Evolutionary conservation across 768 basidiomycete species (phyloP).

Genomic region (Lactarius evosmus): DNA sequence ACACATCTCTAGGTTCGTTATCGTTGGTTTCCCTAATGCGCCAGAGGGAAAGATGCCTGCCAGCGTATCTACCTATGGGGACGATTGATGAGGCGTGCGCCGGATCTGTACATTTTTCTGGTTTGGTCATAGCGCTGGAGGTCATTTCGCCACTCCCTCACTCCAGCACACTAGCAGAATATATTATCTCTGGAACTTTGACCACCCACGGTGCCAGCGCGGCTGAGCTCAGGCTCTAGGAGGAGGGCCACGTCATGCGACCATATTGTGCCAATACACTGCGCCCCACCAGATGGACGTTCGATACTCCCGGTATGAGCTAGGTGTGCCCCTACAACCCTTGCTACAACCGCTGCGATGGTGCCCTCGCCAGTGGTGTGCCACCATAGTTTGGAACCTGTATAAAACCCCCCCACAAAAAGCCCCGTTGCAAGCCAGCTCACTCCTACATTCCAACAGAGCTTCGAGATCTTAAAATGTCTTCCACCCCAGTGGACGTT

Average conservation of each 20-base stretch:
- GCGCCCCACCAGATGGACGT: neutral
- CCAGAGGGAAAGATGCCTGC: neutral
- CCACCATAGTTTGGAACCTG: neutral
- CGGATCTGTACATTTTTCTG: neutral
- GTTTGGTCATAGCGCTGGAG: neutral
- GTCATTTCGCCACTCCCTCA: neutral
- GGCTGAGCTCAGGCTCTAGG: neutral
- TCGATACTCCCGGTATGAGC: neutral
- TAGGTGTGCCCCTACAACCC: neutral
- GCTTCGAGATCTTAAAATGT: neutral
- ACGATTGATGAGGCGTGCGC: neutral
- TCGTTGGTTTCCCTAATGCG: neutral
- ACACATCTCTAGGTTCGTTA: neutral
- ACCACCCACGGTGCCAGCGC: neutral
- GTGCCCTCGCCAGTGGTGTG: neutral
- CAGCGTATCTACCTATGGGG: neutral
- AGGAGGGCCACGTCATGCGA: neutral
- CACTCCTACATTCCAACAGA: neutral
- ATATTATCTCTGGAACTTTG: neutral
- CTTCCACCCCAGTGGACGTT: neutral
- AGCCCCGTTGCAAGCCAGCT: neutral
- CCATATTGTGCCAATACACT: neutral
- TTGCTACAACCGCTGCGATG: neutral
- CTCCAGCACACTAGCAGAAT: neutral
- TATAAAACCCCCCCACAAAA: neutral